Base-by-base conservation (phyloP, 2,329 filamentous ascomycete species). In the Colletotrichum spinosum region DNA sequence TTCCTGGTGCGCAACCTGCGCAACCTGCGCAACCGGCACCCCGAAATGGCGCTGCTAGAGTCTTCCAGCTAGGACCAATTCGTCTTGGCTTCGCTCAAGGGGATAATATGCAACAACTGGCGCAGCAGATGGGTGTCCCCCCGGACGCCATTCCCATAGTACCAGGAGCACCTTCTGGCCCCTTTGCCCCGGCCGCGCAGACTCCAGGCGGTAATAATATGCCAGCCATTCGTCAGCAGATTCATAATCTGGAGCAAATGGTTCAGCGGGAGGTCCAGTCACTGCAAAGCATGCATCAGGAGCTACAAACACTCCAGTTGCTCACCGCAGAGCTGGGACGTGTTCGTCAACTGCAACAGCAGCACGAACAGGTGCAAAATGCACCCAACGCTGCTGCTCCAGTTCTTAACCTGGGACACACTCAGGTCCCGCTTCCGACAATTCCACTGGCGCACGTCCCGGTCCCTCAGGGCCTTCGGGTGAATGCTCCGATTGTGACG, bases 21-120 rank as follows among this genome's bases (percentile, higher is more conserved):
- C 73, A 69, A 51, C 68, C 68, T 2, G 60, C 42, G 11, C 73
- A 69, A 51, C 68, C 68, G 51, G 68, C 67, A 10, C 69, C 79
- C 12, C 71, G 68, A 8, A 68, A 63, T 13, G 76, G 73, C 11
- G 82, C 85, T 55, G 84, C 88, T 67, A 83, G 88, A 46, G 83
- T 92, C 60, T 89, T 91, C 71, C 91, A 92, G 70, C 79, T 96
- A 51, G 92, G 92, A 1, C 92, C 92, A 2, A 80, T 96, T 38
- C 83, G 92, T 35, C 80, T 96, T 25, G 92, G 90, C 0, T 92
- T 95, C 70, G 92, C 90, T n/a, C 89, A 92, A 81, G 91, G 77
- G 75, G 80, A 84, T 17, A 87, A 92, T 63, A 84, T 92, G 39
- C 85, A 88, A 60, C 89, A 92, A 68, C 80, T 93, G 69, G 89